phyloP scores from a whole-genome alignment of 169 alveolate genomes.

The Eimeria praecox region DNA sequence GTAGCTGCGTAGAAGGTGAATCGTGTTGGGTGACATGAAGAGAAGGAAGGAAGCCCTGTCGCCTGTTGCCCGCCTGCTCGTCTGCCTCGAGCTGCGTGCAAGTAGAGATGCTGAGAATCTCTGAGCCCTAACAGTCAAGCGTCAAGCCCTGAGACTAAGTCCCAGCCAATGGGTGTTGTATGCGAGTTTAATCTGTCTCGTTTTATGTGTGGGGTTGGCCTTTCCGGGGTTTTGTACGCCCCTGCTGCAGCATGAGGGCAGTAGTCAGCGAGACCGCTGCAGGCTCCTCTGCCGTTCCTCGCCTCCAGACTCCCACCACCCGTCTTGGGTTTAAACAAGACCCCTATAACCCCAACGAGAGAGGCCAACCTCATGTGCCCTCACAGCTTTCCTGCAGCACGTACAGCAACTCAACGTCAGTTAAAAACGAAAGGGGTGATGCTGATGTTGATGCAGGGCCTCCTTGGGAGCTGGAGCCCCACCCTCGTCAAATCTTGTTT shows the following conservation, averaged over 20 bases:
- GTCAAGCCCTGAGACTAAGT: neutral
- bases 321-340: neutral
- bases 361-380: neutral
- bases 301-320: neutral
- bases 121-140: neutral
- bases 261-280: neutral
- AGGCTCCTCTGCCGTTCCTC: neutral
- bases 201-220: conserved; percentile 4
- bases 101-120: neutral
- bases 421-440: neutral
- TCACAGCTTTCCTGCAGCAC: neutral
- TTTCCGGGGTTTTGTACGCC: neutral
- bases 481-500: neutral
- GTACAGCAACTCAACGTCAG: neutral
- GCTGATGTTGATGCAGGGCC: neutral
- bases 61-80: neutral
- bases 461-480: conserved; percentile 7
- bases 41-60: neutral
- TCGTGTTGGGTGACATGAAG: neutral
- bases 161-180: neutral
- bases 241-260: conserved; percentile 17
- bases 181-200: neutral
- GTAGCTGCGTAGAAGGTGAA: neutral
- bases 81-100: neutral
- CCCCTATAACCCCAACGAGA: neutral